Conservation (phyloP, 75 land plant species). For the Larix kaempferi region DNA sequence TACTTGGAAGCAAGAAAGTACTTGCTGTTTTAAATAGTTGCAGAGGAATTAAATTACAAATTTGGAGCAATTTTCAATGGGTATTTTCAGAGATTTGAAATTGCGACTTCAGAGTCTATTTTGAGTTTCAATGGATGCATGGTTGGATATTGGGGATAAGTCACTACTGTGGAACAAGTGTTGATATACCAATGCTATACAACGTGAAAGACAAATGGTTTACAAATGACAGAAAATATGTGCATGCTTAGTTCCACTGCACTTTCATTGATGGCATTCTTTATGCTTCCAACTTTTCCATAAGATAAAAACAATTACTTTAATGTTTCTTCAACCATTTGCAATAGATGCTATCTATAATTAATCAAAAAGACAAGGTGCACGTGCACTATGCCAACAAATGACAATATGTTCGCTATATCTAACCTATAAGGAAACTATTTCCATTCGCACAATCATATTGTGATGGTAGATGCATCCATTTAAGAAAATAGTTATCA, state of each 20-base stretch:
- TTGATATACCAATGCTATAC: background rate
- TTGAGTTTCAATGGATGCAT: background rate
- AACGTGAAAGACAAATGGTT: background rate
- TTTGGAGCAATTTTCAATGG: background rate
- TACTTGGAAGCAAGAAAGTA: background rate
- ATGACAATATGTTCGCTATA: background rate
- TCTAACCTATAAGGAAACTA: background rate
- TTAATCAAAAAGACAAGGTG: background rate
- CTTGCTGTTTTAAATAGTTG: too few relatives aligned
- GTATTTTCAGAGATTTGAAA: background rate
- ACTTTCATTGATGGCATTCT: background rate
- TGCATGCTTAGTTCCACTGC: background rate
- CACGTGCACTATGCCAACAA: background rate
- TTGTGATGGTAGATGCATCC: background rate
- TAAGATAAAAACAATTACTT: background rate
- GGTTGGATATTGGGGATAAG: background rate
- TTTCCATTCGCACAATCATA: background rate
- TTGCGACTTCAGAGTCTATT: background rate
- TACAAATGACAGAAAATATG: background rate
- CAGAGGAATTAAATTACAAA: too few relatives aligned
- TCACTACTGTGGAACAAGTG: background rate
- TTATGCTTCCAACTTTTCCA: background rate
- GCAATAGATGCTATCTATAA: background rate
- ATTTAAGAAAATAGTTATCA: background rate
- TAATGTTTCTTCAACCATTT: background rate